Conservation (phyloP, 352 stramenopile species). For the Pythium phragmitis region DNA sequence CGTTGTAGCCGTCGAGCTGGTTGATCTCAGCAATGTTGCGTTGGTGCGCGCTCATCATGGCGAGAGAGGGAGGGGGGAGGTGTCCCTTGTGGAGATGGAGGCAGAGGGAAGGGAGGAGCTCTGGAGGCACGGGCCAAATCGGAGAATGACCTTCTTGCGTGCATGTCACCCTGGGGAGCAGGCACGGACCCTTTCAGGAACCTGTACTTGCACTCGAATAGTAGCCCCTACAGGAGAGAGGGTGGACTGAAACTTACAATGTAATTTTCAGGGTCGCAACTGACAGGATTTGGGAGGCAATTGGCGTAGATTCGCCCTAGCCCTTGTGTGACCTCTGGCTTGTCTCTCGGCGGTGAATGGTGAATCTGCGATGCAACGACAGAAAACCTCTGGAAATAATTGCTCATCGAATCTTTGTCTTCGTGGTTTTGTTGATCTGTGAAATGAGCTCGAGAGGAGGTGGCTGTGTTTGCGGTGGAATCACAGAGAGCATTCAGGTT, state of each 20-base stretch:
- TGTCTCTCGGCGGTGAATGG: conserved; percentile 13
- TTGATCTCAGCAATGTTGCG: conserved; percentile 88
- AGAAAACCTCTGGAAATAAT: conserved; percentile 11
- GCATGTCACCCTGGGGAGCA: background rate
- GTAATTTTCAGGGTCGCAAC: conserved; percentile 9
- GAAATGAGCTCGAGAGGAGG: background rate
- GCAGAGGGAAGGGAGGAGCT: background rate
- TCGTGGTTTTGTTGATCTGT: background rate
- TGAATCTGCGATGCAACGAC: conserved; percentile 18
- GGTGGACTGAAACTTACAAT: conserved; percentile 10
- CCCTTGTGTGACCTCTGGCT: conserved; percentile 4
- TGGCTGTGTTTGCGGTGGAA: background rate
- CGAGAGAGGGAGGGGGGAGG: conserved; percentile 12
- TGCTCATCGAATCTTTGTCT: conserved; percentile 18
- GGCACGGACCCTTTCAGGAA: background rate
- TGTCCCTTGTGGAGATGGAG: background rate
- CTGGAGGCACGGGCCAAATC: conserved; percentile 22
- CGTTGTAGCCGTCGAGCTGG: conserved; percentile 90
- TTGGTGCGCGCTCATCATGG: conserved; percentile 53
- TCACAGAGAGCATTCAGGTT: background rate
- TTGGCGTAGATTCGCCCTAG: conserved; percentile 19
- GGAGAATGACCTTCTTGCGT: conserved; percentile 19
- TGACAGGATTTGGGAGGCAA: background rate
- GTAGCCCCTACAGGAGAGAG: background rate
- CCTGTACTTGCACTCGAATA: conserved; percentile 12